Conservation (phyloP, 306 rosid species). For the Argentina anserina region DNA sequence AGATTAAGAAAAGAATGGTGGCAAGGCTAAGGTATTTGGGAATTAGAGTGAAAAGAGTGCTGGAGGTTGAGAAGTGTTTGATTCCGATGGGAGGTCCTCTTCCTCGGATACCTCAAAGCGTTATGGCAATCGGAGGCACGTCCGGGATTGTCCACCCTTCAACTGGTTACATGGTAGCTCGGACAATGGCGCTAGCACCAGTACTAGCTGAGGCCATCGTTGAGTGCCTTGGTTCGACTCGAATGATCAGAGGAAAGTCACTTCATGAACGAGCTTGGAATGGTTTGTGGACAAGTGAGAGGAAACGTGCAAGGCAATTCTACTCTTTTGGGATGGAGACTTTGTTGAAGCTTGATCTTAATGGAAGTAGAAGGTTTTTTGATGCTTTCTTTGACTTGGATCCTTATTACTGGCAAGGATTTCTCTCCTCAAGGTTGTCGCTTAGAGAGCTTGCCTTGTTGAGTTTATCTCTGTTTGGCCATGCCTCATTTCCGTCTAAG, state of each 20-base stretch:
- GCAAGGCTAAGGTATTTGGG: constrained; percentile 84
- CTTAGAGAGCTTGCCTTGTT: constrained; percentile 44
- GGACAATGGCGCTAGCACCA: constrained; percentile 55
- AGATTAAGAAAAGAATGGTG: constrained; percentile 67
- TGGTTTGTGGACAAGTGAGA: constrained; percentile 75
- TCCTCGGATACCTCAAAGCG: constrained; percentile 60
- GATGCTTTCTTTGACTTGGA: constrained; percentile 78
- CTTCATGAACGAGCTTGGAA: constrained; percentile 60
- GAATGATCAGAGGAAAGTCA: constrained; percentile 73
- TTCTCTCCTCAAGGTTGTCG: constrained; percentile 72
- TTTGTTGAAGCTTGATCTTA: constrained; percentile 69
- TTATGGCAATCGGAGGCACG: constrained; percentile 71
- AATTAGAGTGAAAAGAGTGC: constrained; percentile 52
- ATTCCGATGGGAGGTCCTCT: constrained; percentile 96
- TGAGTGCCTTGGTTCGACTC: constrained; percentile 67
- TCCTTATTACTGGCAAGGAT: constrained; percentile 76
- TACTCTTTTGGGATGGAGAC: constrained; percentile 92
- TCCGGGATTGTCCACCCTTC: constrained; percentile 86
- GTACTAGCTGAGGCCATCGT: constrained; percentile 50
- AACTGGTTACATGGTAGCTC: constrained; percentile 80
- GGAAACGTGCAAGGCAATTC: constrained; percentile 49
- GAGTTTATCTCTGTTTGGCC: constrained; percentile 56
- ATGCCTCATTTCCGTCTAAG: constrained; percentile 58
- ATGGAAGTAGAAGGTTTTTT: constrained; percentile 64
- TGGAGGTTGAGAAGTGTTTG: constrained; percentile 85